Percentiles rank a stretch among this genome's conserved stretches.
Evolutionary conservation across 2,329 filamentous ascomycete species (phyloP).

Genomic region (Clonostachys sp.): DNA sequence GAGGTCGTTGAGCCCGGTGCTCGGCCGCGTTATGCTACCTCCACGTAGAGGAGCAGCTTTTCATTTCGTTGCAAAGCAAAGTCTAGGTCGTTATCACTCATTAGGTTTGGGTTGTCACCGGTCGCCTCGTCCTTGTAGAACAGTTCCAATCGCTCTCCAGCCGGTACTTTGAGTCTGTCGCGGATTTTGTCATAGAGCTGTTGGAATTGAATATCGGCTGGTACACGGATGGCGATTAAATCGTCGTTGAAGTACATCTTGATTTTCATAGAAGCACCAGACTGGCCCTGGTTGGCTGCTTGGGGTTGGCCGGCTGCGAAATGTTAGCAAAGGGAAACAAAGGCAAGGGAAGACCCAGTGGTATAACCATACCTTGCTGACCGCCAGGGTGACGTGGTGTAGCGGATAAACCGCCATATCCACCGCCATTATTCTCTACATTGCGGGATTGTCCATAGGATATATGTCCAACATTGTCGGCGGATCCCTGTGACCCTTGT

Average conservation of each 20-base stretch:
- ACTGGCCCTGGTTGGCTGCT: background rate
- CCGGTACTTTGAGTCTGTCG: conserved; percentile 73
- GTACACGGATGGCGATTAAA: conserved; percentile 85
- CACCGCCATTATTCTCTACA: conserved; percentile 55
- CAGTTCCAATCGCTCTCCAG: conserved; percentile 67
- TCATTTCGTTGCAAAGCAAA: conserved; percentile 78
- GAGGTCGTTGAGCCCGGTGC: background rate
- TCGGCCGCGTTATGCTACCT: conserved; percentile 33
- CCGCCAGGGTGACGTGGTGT: conserved; percentile 38
- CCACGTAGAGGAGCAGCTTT: conserved; percentile 76
- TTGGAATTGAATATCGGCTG: conserved; percentile 71
- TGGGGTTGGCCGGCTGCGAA: background rate
- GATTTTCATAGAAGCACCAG: conserved; percentile 67
- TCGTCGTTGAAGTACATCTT: conserved; percentile 94
- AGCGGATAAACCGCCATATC: conserved; percentile 48
- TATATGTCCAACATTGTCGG: conserved; percentile 50
- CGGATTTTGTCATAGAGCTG: conserved; percentile 80
- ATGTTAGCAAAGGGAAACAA: too few species aligned
- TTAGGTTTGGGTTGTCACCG: conserved; percentile 67
- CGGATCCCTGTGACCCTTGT: conserved; percentile 63
- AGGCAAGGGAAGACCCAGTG: background rate
- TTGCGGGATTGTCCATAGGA: conserved; percentile 61
- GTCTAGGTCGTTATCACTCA: conserved; percentile 78
- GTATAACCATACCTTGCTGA: conserved; percentile 8
- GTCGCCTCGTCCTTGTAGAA: conserved; percentile 84